Evolutionary conservation across 768 basidiomycete genomes (phyloP), one percentile per base, ranked within the genome.

Genomic region (Lactarius vividus): DNA sequence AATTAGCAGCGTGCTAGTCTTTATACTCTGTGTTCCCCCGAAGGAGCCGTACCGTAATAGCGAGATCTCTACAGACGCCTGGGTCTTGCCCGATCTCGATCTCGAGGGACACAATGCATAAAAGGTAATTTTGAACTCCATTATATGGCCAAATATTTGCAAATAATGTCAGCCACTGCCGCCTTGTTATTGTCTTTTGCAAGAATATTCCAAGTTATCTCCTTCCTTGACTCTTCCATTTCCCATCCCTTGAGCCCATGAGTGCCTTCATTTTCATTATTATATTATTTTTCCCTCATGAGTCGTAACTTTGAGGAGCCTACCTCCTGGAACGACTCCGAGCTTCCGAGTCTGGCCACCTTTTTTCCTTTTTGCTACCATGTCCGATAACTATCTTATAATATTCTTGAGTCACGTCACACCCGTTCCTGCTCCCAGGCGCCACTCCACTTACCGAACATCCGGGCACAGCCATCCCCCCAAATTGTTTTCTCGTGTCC

Each of bases 111-210:
- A 10, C 16, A 1, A 6, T 2, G 40, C 67, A 26, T 37, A 64
- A 58, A 40, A 23, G 67, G 69, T 3, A 60, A 46, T 2, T 49
- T 59, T 40, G 53, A 7, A 44, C 57, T 70, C 67, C 69, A 70
- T 70, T 70, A 61, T 44, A 42, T 39, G 23, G 0, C 29, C 67
- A 70, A 70, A 70, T 13, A 69, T 0, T 0, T 9, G 13, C 16
- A 64, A 70, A 70, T 58, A 70, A 29, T 55, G 57, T 66, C 61
- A 63, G 68, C 68, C 69, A 68, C 66, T 62, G 67, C 66, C 69
- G 63, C 69, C 69, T 59, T 56, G 55, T 61, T 70, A 70, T 70
- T 70, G 69, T 70, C 69, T 70, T 60, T 44, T 35, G 61, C 55
- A 64, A 60, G 59, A 69, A 69, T 57, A 63, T 65, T 65, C 58